phyloP scores from a whole-genome alignment of 345 rosid species.

The Noccaea bulbosa region DNA sequence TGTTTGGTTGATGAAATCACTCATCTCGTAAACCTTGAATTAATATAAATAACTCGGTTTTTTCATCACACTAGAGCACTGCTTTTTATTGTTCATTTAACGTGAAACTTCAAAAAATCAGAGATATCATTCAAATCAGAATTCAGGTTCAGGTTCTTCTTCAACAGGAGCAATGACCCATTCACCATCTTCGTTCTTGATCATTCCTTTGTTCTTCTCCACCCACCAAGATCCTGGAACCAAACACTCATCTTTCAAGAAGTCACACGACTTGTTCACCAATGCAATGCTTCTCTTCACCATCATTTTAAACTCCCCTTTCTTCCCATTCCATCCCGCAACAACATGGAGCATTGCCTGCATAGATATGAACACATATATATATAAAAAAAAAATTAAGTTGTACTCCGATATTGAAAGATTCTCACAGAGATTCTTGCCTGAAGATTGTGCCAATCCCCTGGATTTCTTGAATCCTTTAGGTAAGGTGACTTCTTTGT shows the following conservation, averaged over 20 bases:
- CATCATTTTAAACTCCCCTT: slow-evolving; percentile 60
- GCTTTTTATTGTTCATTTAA: neutral
- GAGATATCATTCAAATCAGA: slow-evolving; percentile 23
- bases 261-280: slow-evolving; percentile 78
- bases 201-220: slow-evolving; percentile 85
- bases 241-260: slow-evolving; percentile 69
- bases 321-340: slow-evolving; percentile 83
- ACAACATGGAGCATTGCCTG: slow-evolving; percentile 82
- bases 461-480: slow-evolving; percentile 66
- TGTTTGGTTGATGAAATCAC: slow-evolving; percentile 33
- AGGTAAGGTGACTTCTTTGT: slow-evolving; percentile 70
- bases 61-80: neutral
- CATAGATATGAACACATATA: neutral
- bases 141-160: slow-evolving; percentile 72
- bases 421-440: neutral
- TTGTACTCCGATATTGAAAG: neutral
- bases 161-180: slow-evolving; percentile 58
- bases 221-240: slow-evolving; percentile 92
- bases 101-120: neutral
- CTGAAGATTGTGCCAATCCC: slow-evolving; percentile 89
- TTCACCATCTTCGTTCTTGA: slow-evolving; percentile 59
- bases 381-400: no score
- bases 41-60: slow-evolving; percentile 28
- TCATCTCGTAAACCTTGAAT: slow-evolving; percentile 11
- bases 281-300: slow-evolving; percentile 84